These are phyloP conservation scores for Saccharomycopsis schoenii DNA, from an alignment of 805 yeast genomes.

Conservation along the genomic window DNA sequence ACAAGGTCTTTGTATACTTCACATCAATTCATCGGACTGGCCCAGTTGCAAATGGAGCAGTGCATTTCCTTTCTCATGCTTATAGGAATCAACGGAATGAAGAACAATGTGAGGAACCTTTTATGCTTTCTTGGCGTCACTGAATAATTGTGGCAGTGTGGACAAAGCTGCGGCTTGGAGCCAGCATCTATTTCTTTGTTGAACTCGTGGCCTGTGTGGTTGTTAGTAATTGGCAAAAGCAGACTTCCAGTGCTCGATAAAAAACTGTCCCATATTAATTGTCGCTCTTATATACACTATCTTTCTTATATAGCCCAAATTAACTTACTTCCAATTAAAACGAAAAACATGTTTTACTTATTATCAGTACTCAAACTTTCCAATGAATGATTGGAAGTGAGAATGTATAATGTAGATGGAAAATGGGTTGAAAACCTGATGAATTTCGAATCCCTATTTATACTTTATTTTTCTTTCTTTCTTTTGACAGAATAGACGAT, in stretches of 20 bases:
- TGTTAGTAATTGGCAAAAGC: neutral
- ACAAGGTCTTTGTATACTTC: no score
- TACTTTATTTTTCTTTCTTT: no score
- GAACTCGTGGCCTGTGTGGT: constrained; percentile 12
- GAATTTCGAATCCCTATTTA: neutral
- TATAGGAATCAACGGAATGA: constrained; percentile 44
- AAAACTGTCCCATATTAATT: neutral
- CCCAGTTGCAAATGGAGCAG: constrained; percentile 44
- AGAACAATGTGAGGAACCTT: constrained; percentile 44
- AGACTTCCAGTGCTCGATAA: neutral
- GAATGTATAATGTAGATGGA: no score
- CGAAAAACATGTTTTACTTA: constrained; percentile 10
- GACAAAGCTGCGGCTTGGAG: constrained; percentile 30
- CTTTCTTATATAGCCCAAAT: neutral
- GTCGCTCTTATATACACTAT: no score
- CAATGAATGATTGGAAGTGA: no score
- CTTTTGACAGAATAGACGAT: neutral
- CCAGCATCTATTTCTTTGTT: constrained; percentile 9
- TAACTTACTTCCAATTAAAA: constrained; percentile 16
- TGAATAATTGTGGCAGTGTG: constrained; percentile 47
- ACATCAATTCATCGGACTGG: constrained; percentile 27
- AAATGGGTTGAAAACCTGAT: neutral
- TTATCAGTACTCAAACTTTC: no score
- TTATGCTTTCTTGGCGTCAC: constrained; percentile 43
- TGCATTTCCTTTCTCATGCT: constrained; percentile 41